A percentile compares a stretch with the other conserved stretches of the same genome.
These are phyloP conservation scores for Paecilomyces fulvus DNA, from an alignment of 2,329 filamentous ascomycete genomes.

Conservation along the genomic window DNA sequence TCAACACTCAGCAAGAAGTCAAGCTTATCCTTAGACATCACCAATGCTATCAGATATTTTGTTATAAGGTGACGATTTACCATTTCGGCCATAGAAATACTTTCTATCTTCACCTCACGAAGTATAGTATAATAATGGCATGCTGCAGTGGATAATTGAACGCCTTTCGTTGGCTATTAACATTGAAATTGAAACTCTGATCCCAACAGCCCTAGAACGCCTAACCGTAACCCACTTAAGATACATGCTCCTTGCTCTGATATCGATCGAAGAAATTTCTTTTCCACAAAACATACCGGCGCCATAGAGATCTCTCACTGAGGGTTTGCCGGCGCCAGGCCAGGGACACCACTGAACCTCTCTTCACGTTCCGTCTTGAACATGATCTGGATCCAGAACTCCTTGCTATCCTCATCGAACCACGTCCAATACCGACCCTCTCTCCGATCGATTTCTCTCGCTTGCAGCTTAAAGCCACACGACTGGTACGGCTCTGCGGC, in stretches of 20 bases:
- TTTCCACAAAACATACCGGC: not conserved
- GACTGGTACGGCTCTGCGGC: slow-evolving; percentile 98
- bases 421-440: slow-evolving; percentile 87
- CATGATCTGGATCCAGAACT: slow-evolving; percentile 96
- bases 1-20: not conserved
- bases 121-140: not conserved
- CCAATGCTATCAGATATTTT: not conserved
- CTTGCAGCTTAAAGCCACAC: slow-evolving; percentile 91
- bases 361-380: slow-evolving; percentile 98
- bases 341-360: slow-evolving; percentile 63
- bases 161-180: not conserved
- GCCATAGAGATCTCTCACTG: slow-evolving; percentile 9
- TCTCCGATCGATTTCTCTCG: slow-evolving; percentile 80
- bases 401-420: slow-evolving; percentile 92
- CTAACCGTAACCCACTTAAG: not conserved
- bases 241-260: not conserved
- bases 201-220: not conserved
- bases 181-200: not conserved
- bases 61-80: not conserved
- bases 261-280: not conserved
- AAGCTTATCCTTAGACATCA: not conserved
- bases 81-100: not conserved
- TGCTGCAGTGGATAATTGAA: not conserved
- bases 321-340: slow-evolving; percentile 45
- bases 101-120: not conserved